Conservation (phyloP, 768 basidiomycete species). For the Lyophyllum atratum region DNA sequence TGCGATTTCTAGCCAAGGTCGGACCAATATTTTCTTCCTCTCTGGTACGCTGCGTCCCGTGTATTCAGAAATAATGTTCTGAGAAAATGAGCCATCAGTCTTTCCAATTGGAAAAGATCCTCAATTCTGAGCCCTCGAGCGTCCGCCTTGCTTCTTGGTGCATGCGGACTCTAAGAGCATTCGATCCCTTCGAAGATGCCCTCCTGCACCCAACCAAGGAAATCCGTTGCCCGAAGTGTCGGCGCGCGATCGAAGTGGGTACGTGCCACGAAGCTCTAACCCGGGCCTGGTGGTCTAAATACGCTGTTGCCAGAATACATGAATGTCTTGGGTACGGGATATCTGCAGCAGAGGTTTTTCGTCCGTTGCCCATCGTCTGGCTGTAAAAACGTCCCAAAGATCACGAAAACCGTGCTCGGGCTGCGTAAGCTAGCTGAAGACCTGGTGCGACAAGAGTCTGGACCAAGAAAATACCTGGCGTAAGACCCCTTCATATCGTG, state of each 20-base stretch:
- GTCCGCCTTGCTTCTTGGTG: constrained; percentile 4
- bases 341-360: constrained; percentile 13
- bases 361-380: neutral
- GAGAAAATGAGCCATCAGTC: neutral
- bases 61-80: too few relatives aligned
- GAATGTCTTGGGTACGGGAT: constrained; percentile 8
- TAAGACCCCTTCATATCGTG: neutral
- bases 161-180: neutral
- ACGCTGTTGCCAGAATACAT: constrained; percentile 1
- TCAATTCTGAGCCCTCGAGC: neutral
- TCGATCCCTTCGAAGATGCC: constrained; percentile 17
- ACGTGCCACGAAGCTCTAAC: neutral
- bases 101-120: neutral
- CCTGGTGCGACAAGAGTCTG: constrained; percentile 2
- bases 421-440: constrained; percentile 12
- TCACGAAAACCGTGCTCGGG: constrained; percentile 7
- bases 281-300: neutral
- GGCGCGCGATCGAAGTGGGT: neutral
- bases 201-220: neutral
- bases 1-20: neutral
- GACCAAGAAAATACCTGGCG: constrained; percentile 4
- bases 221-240: constrained; percentile 13
- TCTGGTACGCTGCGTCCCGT: neutral
- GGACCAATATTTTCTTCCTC: neutral
- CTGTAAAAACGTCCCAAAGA: neutral